Conservation (phyloP, 2,329 filamentous ascomycete genomes). For the Xylariaceae sp. region DNA sequence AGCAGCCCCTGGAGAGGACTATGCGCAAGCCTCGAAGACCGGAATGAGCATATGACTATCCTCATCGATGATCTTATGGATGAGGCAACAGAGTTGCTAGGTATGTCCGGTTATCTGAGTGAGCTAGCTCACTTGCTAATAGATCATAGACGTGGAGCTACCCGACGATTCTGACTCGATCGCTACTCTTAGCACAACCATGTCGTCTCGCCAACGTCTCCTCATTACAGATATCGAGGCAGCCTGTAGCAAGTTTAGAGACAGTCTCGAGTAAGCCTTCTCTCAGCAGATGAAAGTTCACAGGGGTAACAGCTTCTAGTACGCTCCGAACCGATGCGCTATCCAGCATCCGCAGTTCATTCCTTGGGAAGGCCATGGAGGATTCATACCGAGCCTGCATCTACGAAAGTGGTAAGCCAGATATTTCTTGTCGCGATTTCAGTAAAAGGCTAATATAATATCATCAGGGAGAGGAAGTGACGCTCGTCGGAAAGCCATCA, state of each 20-base stretch:
- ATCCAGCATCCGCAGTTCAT: slow-evolving; percentile 42
- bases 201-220: slow-evolving; percentile 35
- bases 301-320: slow-evolving; percentile 27
- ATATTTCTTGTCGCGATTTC: no score
- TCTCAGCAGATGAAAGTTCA: slow-evolving; percentile 13
- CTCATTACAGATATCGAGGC: slow-evolving; percentile 30
- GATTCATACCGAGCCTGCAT: slow-evolving; percentile 37
- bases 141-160: no score
- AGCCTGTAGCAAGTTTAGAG: slow-evolving; percentile 30
- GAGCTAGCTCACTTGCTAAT: no score
- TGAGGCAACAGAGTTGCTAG: slow-evolving; percentile 1
- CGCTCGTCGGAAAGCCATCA: slow-evolving; percentile 39
- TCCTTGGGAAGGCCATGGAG: slow-evolving; percentile 43
- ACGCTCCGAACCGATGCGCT: slow-evolving; percentile 39
- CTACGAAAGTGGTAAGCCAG: slow-evolving; percentile 38
- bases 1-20: slow-evolving; percentile 38
- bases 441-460: no score
- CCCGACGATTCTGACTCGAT: neutral
- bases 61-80: slow-evolving; percentile 22
- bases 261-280: neutral
- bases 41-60: slow-evolving; percentile 13
- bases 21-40: slow-evolving; percentile 10
- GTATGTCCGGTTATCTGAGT: no score
- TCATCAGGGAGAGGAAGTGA: slow-evolving; percentile 39
- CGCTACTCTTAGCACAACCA: slow-evolving; percentile 29